Base-by-base conservation (phyloP, 352 stramenopile species). In the Globisporangium nagaii region DNA sequence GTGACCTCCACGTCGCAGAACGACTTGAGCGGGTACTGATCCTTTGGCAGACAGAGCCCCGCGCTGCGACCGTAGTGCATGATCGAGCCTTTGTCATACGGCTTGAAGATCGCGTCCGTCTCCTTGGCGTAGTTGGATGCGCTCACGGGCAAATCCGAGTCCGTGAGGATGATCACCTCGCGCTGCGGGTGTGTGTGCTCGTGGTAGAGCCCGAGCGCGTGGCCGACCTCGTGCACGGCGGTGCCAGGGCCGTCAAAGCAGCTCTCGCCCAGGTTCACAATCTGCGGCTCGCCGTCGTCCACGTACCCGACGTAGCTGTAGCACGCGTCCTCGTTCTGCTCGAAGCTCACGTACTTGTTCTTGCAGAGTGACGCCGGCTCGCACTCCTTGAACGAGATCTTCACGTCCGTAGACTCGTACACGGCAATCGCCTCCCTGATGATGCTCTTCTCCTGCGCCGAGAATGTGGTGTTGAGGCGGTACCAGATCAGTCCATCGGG, bases 301-400 rank as follows among this genome's bases (percentile, higher is more conserved):
- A 82, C 73, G 53, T 86, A 91, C 5, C 80, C 80, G 13, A 91
- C 76, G 65, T 86, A 79, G 15, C 78, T 80, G 58, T 88, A 87
- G 62, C 79, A 88, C 37, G 71, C 71, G 56, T 87, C 70, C 12
- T 87, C 72, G 32, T 86, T 80, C 59, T 88, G 67, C 45, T 79
- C 69, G 19, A 91, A 85, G 58, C 75, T 79, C 24, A 88, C 72
- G 37, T 89, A 89, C 45, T 85, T 88, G 27, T 77, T 73, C 5
- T 70, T 70, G 54, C 80, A 91, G 9, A 76, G 67, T 13, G 70
- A 56, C 28, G 68, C 56, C 24, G 77, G 77, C 27, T 86, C 64
- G 44, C 80, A 91, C 62, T 86, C 78, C 35, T 86, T 46, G 43
- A 91, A 68, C 17, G 68, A 78, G 40, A 91, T 68, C 36, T 81